phyloP scores from a whole-genome alignment of 805 yeast species.

The Lipomyces japonicus region DNA sequence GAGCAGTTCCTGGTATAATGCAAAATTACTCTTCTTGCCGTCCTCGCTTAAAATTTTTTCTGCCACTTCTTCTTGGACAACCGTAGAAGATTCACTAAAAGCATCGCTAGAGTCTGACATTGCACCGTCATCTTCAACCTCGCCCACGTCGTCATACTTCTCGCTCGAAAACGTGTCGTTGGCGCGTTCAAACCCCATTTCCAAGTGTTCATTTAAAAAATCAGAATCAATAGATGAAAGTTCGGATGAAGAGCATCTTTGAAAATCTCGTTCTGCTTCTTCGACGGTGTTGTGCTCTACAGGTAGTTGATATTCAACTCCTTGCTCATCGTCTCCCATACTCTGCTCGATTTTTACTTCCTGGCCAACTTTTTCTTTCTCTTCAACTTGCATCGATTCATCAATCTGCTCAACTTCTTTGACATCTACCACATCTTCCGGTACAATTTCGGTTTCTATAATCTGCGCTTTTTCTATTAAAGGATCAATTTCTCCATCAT shows the following conservation, averaged over 20 bases:
- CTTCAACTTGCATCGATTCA: not conserved
- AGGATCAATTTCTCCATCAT: too few relatives aligned
- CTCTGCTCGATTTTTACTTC: too few relatives aligned
- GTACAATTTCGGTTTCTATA: not conserved
- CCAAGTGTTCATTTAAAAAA: too few relatives aligned
- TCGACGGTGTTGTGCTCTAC: too few relatives aligned
- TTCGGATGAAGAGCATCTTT: too few relatives aligned
- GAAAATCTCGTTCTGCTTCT: too few relatives aligned
- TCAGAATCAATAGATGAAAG: too few relatives aligned
- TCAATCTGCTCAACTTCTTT: not conserved
- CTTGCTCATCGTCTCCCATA: too few relatives aligned
- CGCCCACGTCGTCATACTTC: not conserved
- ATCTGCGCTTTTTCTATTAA: too few relatives aligned
- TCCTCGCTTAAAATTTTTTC: slow-evolving; percentile 6
- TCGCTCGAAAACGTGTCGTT: too few relatives aligned
- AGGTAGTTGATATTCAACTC: too few relatives aligned
- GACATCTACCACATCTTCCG: not conserved
- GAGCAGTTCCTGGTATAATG: slow-evolving; percentile 19
- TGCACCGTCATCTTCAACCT: slow-evolving; percentile 5
- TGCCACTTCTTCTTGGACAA: slow-evolving; percentile 8
- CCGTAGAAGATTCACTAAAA: slow-evolving; percentile 23
- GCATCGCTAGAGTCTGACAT: slow-evolving; percentile 11
- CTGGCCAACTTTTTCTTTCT: not conserved
- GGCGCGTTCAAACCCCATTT: too few relatives aligned
- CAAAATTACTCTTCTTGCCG: slow-evolving; percentile 8